phyloP scores from a whole-genome alignment of 805 yeast species.

The Zygosaccharomyces kombuchaensis region DNA sequence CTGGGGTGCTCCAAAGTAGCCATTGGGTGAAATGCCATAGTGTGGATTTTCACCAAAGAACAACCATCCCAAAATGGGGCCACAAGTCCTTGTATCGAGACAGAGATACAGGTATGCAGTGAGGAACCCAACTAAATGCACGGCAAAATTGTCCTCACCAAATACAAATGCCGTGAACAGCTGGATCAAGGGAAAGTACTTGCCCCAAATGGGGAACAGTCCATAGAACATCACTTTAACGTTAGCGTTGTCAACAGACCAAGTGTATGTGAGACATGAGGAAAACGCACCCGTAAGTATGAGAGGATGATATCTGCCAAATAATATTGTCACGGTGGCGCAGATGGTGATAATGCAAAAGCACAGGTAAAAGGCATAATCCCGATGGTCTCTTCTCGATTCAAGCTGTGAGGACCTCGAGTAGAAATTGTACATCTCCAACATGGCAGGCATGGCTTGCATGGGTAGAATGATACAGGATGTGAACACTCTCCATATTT shows the following conservation, averaged over 20 bases:
- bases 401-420: conserved; percentile 28
- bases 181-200: conserved; percentile 44
- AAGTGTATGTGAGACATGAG: conserved; percentile 47
- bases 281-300: conserved; percentile 25
- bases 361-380: conserved; percentile 27
- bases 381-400: conserved; percentile 18
- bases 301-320: conserved; percentile 14
- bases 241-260: conserved; percentile 56
- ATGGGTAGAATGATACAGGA: conserved; percentile 25
- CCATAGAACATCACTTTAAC: conserved; percentile 50
- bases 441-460: conserved; percentile 24
- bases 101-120: conserved; percentile 61
- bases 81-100: conserved; percentile 52
- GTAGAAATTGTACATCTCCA: conserved; percentile 28
- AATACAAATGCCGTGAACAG: conserved; percentile 40
- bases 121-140: conserved; percentile 46
- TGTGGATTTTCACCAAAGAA: conserved; percentile 11
- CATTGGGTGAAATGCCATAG: conserved; percentile 25
- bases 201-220: conserved; percentile 53
- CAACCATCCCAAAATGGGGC: conserved; percentile 41
- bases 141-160: conserved; percentile 40
- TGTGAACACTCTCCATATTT: conserved; percentile 31
- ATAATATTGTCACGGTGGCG: conserved; percentile 8
- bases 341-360: conserved; percentile 20
- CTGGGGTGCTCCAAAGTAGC: conserved; percentile 25